phyloP scores from a whole-genome alignment of 129 eudicot species.

The Pseudognaphalium luteoalbum region DNA sequence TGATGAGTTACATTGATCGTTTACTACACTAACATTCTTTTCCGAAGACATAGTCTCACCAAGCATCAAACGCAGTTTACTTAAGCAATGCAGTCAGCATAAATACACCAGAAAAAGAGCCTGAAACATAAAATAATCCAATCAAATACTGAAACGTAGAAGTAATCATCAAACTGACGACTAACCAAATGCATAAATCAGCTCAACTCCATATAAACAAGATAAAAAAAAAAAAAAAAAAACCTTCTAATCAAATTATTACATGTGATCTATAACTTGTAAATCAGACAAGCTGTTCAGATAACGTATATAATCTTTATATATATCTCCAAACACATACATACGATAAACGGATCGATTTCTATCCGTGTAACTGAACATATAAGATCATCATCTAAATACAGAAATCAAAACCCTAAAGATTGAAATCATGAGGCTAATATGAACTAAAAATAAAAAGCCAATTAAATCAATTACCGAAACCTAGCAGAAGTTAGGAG shows the following conservation, averaged over 20 bases:
- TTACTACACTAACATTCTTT: constrained; percentile 15
- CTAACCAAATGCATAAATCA: not conserved
- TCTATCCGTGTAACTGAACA: not conserved
- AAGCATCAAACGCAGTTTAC: constrained; percentile 6
- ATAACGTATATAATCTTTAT: not conserved
- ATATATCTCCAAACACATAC: constrained; percentile 4
- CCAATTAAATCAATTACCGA: not conserved
- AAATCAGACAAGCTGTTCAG: not conserved
- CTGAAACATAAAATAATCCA: no score
- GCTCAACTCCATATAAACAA: not conserved
- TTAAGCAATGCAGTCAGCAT: not conserved
- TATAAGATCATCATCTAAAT: not conserved
- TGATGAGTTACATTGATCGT: constrained; percentile 14
- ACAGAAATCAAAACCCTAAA: not conserved
- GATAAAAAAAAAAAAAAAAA: not conserved
- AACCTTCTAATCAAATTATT: not conserved
- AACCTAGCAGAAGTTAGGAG: not conserved
- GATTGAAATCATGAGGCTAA: constrained; percentile 2
- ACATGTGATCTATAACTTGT: not conserved
- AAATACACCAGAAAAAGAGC: no score
- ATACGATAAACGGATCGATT: not conserved
- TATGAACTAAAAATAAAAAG: not conserved
- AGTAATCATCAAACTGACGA: no score
- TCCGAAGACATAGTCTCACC: constrained; percentile 23
- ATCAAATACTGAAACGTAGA: no score